Base-by-base conservation (phyloP, 2,329 filamentous ascomycete species). In the Mariannaea elegans region DNA sequence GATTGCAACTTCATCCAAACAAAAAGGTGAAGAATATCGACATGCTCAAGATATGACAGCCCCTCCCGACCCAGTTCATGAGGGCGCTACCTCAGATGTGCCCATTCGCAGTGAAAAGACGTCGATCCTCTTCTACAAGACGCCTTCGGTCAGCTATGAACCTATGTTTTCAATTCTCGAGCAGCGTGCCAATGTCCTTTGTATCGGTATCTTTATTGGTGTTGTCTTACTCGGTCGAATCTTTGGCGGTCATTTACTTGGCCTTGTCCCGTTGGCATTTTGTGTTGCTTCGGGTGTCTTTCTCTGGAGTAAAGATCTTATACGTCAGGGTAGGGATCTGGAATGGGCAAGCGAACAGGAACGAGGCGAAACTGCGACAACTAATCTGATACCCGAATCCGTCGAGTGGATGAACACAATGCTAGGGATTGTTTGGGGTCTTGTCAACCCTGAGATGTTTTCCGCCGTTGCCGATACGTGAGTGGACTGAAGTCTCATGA, bases 91-190 rank as follows among this genome's bases (percentile, higher is more conserved):
- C 0, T 94, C 92, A 23, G 95, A 98, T 76, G 93, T 98, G 1
- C 95, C 95, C 3, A 97, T 98, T 59, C 91, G 94, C 72, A 94
- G 94, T 70, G 94, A 98, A 74, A 97, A 95, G 84, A 98, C 95
- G 3, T 97, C 97, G 63, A 89, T 98, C 16, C 84, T 97, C 27
- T 98, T 98, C 77, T 94, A 97, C 76, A 94, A 95, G 14, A 98
- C 94, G 0, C 94, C 94, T 0, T 91, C 90, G 0, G 86, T 97
- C 66, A 93, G 90, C 79, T 97, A 93, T 72, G 92, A 97, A 75
- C 93, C 94, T 4, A 97, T 93, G 85, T 97, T 91, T 73, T 85
- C 82, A 18, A 77, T 86, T 12, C 76, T 97, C 58, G 93, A 98
- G 77, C 86, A 87, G 65, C 86, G 89, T 9, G 91, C 90, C n/a